Evolutionary conservation across 345 rosid genomes (phyloP).

Genomic region (Eucalyptus polyanthemos): DNA sequence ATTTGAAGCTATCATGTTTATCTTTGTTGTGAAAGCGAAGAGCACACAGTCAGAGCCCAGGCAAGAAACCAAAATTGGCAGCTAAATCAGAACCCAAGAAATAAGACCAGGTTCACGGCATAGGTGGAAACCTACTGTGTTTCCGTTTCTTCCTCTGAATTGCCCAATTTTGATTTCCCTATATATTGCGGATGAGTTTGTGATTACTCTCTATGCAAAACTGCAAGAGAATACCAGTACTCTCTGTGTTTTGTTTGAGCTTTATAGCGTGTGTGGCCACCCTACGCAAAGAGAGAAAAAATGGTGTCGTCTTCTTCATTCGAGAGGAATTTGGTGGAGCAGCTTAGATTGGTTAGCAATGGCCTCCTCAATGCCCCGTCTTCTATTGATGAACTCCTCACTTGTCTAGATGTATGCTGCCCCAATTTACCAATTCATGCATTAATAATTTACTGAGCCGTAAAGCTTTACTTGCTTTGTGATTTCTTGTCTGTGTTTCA

Average conservation of each 20-base stretch:
- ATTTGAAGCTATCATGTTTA: neutral
- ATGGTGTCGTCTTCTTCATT: constrained; percentile 36
- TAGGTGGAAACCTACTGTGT: neutral
- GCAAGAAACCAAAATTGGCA: neutral
- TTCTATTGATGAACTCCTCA: constrained; percentile 30
- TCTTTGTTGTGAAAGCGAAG: neutral
- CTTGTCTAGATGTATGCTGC: constrained; percentile 39
- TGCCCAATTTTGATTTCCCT: neutral
- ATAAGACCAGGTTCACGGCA: neutral
- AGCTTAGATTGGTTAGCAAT: constrained; percentile 41
- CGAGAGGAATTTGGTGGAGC: constrained; percentile 7
- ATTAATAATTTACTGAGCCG: neutral
- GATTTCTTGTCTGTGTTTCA: neutral
- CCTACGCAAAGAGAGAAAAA: neutral
- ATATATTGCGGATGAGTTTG: neutral
- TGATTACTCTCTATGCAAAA: neutral
- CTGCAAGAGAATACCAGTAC: neutral
- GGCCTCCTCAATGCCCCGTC: constrained; percentile 37
- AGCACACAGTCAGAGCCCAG: neutral
- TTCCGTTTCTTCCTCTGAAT: neutral
- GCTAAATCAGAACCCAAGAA: neutral
- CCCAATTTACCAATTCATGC: neutral
- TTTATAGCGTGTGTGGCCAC: neutral
- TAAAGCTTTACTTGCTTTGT: neutral
- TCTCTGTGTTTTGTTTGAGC: constrained; percentile 21